Evolutionary conservation across 768 basidiomycete species (phyloP).

Genomic region (Mycena vulgaris): DNA sequence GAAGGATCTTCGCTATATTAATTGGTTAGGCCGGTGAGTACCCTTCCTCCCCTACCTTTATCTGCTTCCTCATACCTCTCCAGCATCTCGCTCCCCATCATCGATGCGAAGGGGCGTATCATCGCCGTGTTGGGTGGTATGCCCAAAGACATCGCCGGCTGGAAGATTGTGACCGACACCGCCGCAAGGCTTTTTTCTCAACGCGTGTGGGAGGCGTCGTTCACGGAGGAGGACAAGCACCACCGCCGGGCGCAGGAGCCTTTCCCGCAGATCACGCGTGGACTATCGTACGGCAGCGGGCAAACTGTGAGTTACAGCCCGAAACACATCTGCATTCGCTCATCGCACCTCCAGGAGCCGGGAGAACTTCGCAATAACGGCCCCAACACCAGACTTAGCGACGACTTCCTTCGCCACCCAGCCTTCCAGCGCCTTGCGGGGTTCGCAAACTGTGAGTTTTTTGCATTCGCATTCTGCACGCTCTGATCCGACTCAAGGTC

Average conservation of each 20-base stretch:
- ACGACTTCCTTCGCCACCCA: neutral
- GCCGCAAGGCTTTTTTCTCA: neutral
- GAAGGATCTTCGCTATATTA: neutral
- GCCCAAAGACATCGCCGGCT: neutral
- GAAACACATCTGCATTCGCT: no score
- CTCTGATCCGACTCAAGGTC: no score
- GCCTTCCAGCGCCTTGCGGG: neutral
- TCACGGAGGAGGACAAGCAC: neutral
- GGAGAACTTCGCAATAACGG: slow-evolving; percentile 2
- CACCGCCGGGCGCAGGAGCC: neutral
- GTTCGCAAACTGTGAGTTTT: neutral
- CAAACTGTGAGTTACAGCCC: no score
- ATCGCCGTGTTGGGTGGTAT: neutral
- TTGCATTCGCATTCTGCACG: no score
- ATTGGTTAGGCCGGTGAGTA: neutral
- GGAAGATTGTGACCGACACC: neutral
- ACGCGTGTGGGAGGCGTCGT: neutral
- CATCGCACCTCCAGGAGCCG: neutral
- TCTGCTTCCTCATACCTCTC: neutral
- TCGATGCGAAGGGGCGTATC: neutral
- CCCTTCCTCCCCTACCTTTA: neutral
- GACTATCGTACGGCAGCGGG: neutral
- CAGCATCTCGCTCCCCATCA: neutral
- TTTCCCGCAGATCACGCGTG: neutral
- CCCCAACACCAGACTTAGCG: neutral